Base-by-base conservation (phyloP, 2,329 filamentous ascomycete genomes). In the Gaeumannomyces sp. region DNA sequence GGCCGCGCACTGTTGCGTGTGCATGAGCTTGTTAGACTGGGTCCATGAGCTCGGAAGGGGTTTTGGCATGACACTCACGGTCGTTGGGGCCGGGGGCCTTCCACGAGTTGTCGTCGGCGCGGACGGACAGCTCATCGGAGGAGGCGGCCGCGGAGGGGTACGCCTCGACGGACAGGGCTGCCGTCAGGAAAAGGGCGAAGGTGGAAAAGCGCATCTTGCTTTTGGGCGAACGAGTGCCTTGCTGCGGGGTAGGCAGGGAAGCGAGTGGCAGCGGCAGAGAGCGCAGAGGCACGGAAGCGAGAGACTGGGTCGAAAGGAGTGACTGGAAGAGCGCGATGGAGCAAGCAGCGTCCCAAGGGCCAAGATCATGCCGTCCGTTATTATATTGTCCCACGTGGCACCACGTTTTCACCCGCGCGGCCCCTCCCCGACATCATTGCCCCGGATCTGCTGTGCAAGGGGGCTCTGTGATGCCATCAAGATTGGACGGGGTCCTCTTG, bases 1-100 rank as follows among this genome's bases (percentile, higher is more conserved):
- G 73, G 16, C 69, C 70, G 14, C 72, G 71, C 31, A 25, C 31
- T 53, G 6, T 53, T 53, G 38, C 38, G 19, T 45, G 38, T 16
- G 38, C 13, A n/a, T 19, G 16, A 14, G 22, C 19, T 53, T 16
- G 45, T 53, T 10, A 53, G 45, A 53, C 22, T 14, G 45, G 8
- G 22, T 2, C 6, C 22, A 11, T 11, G 45, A n/a, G 22, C 6
- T 53, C 45, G 19, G 4, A n/a, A n/a, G 45, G 22, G 22, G 45
- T n/a, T n/a, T n/a, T 4, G 3, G 45, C 16, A 53, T 53, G 45
- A 22, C 10, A 53, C 45, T 53, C 22, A 53, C 45, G 45, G 59
- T 61, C 59, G 10, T 25, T 45, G 31, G 33, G 14, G 22, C 59
- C 59, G 13, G 59, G 59, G n/a, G 59, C 59, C 22, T 16, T 29